A percentile compares a stretch with the other conserved stretches of the same genome.
Conservation (phyloP, 2,329 filamentous ascomycete genomes). For the Phyllosticta paracitricarpa region DNA sequence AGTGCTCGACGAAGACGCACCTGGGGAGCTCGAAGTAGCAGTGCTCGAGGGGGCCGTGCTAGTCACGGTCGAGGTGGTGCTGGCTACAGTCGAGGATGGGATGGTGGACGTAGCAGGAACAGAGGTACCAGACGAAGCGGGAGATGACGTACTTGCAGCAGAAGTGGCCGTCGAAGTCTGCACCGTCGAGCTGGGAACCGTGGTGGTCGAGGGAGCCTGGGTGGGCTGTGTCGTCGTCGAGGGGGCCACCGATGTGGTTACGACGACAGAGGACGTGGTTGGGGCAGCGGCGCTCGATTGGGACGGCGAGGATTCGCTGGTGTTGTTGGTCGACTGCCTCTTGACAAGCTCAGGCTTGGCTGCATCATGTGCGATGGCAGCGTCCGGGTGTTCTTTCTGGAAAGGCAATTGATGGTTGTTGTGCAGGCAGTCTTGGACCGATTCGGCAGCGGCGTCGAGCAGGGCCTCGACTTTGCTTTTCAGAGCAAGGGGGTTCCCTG, state of each 20-base stretch:
- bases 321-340: slow-evolving; percentile 24
- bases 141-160: slow-evolving; percentile 8
- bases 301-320: slow-evolving; percentile 14
- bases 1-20: slow-evolving; percentile 9
- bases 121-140: slow-evolving; percentile 3
- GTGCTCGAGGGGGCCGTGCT: slow-evolving; percentile 1
- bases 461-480: slow-evolving; percentile 38
- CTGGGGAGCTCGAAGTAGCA: slow-evolving; percentile 3
- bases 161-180: slow-evolving; percentile 4
- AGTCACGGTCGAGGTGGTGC: slow-evolving; percentile 1
- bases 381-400: slow-evolving; percentile 33
- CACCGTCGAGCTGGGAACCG: slow-evolving; percentile 1
- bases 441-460: slow-evolving; percentile 45
- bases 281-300: slow-evolving; percentile 11
- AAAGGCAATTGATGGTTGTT: slow-evolving; percentile 33
- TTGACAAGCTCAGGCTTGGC: slow-evolving; percentile 43
- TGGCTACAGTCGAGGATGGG: slow-evolving; percentile 3
- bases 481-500: slow-evolving; percentile 24
- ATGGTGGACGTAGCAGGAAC: slow-evolving; percentile 7
- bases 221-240: neutral
- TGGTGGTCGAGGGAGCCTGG: neutral
- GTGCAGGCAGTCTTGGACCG: slow-evolving; percentile 58
- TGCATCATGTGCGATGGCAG: slow-evolving; percentile 49
- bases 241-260: slow-evolving; percentile 6
- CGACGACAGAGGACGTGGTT: neutral